A percentile compares a stretch with the other conserved stretches of the same genome.
phyloP scores from a whole-genome alignment of 129 eudicot species.

The Lactuca saligna region DNA sequence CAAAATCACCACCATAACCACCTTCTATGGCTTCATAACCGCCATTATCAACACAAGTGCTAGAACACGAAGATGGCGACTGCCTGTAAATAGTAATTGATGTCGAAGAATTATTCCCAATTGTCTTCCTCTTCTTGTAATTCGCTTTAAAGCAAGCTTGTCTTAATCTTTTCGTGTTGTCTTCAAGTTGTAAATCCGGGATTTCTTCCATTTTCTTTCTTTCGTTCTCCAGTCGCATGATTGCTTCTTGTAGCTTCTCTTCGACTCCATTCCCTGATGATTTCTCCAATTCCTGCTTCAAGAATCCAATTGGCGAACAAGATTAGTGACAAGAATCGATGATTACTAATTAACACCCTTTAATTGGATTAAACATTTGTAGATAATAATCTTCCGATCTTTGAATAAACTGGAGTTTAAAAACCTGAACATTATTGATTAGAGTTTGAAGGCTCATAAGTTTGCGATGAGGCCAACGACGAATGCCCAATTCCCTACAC shows the following conservation, averaged over 20 bases:
- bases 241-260: slow-evolving; percentile 44
- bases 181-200: slow-evolving; percentile 70
- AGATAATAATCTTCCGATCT: background rate
- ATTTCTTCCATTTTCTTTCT: slow-evolving; percentile 61
- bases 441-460: slow-evolving; percentile 82
- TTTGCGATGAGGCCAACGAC: slow-evolving; percentile 93
- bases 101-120: slow-evolving; percentile 1
- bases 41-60: slow-evolving; percentile 27
- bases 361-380: background rate
- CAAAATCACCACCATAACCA: slow-evolving; percentile 17
- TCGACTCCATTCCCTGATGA: slow-evolving; percentile 43
- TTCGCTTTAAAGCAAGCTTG: slow-evolving; percentile 91
- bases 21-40: slow-evolving; percentile 22
- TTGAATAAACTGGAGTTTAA: background rate
- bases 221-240: slow-evolving; percentile 58
- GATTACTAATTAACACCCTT: background rate
- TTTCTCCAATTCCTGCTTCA: slow-evolving; percentile 52
- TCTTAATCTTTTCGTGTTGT: slow-evolving; percentile 74
- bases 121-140: slow-evolving; percentile 74
- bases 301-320: background rate
- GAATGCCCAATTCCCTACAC: slow-evolving; percentile 77
- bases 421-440: slow-evolving; percentile 79
- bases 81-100: background rate
- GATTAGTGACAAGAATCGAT: background rate
- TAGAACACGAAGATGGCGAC: slow-evolving; percentile 27